Conservation (phyloP, 306 rosid species). For the Quercus mongolica region DNA sequence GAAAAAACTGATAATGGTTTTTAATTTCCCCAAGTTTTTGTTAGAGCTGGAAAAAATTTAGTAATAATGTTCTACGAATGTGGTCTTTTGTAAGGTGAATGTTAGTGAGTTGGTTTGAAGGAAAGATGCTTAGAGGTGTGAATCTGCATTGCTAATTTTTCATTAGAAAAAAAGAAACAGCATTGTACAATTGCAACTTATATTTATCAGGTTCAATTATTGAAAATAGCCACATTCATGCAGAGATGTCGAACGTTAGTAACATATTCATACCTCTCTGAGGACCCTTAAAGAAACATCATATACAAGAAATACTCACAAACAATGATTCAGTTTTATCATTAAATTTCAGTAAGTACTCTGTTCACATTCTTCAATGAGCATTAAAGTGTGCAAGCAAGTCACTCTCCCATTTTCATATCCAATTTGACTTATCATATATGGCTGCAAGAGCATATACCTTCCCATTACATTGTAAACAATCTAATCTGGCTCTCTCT, state of each 20-base stretch:
- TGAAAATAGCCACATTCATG: background rate
- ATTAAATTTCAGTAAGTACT: background rate
- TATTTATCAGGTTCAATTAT: background rate
- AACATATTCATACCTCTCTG: no score
- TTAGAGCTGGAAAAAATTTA: background rate
- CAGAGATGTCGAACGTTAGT: background rate
- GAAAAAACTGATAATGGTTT: background rate
- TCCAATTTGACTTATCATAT: background rate
- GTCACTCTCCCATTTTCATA: background rate
- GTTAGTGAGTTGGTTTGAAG: background rate
- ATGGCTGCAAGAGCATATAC: slow-evolving; percentile 28
- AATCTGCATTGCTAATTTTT: no score
- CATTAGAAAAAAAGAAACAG: background rate
- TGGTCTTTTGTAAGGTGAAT: background rate
- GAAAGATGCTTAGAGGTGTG: background rate
- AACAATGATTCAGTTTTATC: background rate
- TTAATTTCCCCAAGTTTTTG: background rate
- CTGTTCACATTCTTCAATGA: background rate
- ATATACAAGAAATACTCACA: background rate
- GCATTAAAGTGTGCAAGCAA: background rate
- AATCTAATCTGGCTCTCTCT: slow-evolving; percentile 83
- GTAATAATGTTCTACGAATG: background rate
- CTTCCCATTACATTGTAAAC: slow-evolving; percentile 80
- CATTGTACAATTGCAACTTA: background rate
- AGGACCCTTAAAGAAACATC: background rate